Base-by-base conservation (phyloP, 352 stramenopile species). In the Phytophthora nicotianae region DNA sequence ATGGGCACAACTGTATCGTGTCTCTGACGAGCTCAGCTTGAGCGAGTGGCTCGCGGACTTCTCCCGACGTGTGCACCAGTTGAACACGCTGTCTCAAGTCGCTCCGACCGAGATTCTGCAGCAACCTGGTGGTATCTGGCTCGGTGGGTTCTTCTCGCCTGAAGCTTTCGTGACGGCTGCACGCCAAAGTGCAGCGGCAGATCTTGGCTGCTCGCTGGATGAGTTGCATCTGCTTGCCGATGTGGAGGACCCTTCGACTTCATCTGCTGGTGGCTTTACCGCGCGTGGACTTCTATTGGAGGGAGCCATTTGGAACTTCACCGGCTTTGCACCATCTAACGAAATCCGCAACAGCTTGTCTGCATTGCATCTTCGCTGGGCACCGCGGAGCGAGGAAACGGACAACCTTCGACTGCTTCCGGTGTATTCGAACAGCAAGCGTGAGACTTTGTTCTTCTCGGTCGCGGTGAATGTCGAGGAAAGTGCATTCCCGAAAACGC, bases 91-190 rank as follows among this genome's bases (percentile, higher is more conserved):
- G 43, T 74, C 70, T 48, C 68, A 74, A 11, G 66, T 90, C 4
- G 65, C 75, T 4, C 68, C 68, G 10, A 73, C 69, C 20, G 65
- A 85, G 10, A 58, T 91, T 20, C 50, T 74, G 23, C 61, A 75
- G 48, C 67, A 77, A 14, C 8, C 58, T 16, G 63, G 49, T 20
- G 79, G 83, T 19, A 82, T 97, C 43, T 98, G 93, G 91, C 70
- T 98, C 19, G 94, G 94, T n/a, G 90, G 91, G 0, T 76, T 98
- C 33, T 97, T 98, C 60, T 96, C 85, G 7, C 91, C 95, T 6
- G 94, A 98, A 54, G 91, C 91, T 33, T 98, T 98, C 38, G 77
- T 98, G 40, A 98, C 91, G 5, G 93, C 93, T 4, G 96, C 83
- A 5, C 79, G 95, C 4, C 95, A 98, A 79, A 86, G 87, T 26